Evolutionary conservation across 2,329 filamentous ascomycete genomes (phyloP).

Genomic region (Diplodia scrobiculata): DNA sequence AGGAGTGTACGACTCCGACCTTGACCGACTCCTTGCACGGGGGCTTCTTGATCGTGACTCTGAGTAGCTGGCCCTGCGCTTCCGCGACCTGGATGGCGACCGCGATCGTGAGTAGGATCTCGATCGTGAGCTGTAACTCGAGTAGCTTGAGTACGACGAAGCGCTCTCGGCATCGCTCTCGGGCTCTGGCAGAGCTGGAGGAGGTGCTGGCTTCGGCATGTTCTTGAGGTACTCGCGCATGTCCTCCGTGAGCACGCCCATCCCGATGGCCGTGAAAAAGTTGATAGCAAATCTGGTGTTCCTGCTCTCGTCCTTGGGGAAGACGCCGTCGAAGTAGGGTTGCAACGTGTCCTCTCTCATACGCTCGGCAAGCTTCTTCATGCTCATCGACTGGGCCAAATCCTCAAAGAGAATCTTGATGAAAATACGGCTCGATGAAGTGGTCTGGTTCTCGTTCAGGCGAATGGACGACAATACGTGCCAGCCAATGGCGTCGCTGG

Average conservation of each 20-base stretch:
- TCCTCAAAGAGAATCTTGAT: conserved; percentile 98
- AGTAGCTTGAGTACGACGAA: conserved; percentile 40
- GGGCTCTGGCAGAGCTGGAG: conserved; percentile 53
- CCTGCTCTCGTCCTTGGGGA: conserved; percentile 83
- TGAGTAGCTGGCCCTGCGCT: conserved; percentile 22
- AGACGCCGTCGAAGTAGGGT: conserved; percentile 78
- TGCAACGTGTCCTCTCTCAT: conserved; percentile 77
- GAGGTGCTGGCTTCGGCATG: conserved; percentile 79
- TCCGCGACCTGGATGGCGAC: conserved; percentile 21
- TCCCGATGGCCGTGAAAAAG: conserved; percentile 97
- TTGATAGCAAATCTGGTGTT: conserved; percentile 98
- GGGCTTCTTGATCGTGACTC: conserved; percentile 21
- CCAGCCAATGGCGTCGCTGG: conserved; percentile 88
- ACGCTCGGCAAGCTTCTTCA: conserved; percentile 74
- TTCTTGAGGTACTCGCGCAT: conserved; percentile 91
- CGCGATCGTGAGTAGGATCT: conserved; percentile 31
- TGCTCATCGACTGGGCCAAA: conserved; percentile 80
- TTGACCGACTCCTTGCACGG: conserved; percentile 22
- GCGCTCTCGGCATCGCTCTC: conserved; percentile 42
- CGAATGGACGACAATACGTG: conserved; percentile 82
- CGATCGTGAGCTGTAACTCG: conserved; percentile 32
- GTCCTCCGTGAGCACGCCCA: conserved; percentile 90
- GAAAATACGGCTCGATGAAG: conserved; percentile 93
- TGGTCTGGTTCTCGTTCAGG: conserved; percentile 95
- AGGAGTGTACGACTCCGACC: conserved; percentile 27